phyloP scores from a whole-genome alignment of 2,329 filamentous ascomycete species.

The Cladosporium phlei region DNA sequence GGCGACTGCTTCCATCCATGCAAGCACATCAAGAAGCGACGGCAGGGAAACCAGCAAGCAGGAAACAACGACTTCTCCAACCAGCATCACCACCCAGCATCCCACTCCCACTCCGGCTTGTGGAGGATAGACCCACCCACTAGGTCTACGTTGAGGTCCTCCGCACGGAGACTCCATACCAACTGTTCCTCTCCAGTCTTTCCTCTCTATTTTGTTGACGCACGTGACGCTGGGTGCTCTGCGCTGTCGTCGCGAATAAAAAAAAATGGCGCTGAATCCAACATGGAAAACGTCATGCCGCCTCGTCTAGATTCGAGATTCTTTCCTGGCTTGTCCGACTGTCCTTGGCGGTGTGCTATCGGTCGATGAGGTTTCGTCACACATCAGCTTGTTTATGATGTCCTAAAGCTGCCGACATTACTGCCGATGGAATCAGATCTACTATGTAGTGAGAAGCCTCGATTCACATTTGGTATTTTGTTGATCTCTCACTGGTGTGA shows the following conservation, averaged over 20 bases:
- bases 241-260: too few relatives aligned
- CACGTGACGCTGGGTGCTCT: conserved; percentile 3
- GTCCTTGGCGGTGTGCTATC: conserved; percentile 5
- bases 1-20: too few relatives aligned
- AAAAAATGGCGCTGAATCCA: too few relatives aligned
- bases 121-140: conserved; percentile 8
- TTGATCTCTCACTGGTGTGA: too few relatives aligned
- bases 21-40: too few relatives aligned
- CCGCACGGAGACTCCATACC: conserved; percentile 2
- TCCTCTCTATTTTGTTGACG: conserved; percentile 3
- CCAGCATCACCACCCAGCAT: not conserved
- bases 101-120: conserved; percentile 7
- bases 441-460: too few relatives aligned
- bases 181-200: too few relatives aligned
- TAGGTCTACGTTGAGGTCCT: conserved; percentile 2
- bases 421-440: too few relatives aligned
- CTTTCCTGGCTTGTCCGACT: not conserved
- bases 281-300: conserved; percentile 1
- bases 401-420: too few relatives aligned
- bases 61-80: too few relatives aligned
- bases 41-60: too few relatives aligned
- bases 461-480: too few relatives aligned
- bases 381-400: not conserved
- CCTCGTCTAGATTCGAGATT: conserved; percentile 8
- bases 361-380: conserved; percentile 3